These are phyloP conservation scores for Trichoderma harzianum DNA, from an alignment of 2,329 filamentous ascomycete genomes.

Conservation along the genomic window DNA sequence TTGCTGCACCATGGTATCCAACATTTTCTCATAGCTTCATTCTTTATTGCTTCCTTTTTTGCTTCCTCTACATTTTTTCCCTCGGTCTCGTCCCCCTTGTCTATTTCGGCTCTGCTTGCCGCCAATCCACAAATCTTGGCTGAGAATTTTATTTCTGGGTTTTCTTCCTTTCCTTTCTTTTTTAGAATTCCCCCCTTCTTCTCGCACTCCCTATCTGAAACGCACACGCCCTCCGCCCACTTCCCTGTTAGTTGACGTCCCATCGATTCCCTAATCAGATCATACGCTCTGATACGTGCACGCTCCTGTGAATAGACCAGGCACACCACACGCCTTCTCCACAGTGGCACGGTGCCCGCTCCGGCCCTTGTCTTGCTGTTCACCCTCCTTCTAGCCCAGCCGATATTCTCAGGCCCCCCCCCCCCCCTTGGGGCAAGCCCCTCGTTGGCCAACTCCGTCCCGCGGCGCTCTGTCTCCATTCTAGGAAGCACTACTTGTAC, in stretches of 20 bases:
- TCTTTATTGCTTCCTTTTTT: background rate
- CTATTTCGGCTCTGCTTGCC: background rate
- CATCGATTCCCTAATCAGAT: constrained; percentile 25
- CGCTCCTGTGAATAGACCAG: constrained; percentile 19
- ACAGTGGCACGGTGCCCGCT: constrained; percentile 23
- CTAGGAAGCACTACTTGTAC: constrained; percentile 16
- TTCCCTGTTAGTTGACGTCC: constrained; percentile 17
- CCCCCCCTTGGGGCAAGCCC: background rate
- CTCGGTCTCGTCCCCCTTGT: background rate
- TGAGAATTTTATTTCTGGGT: background rate
- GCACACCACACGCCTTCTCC: constrained; percentile 21
- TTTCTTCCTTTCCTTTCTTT: background rate
- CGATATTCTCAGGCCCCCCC: constrained; percentile 13
- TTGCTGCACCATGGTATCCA: background rate
- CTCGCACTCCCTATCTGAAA: constrained; percentile 14
- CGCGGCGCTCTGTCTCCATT: constrained; percentile 15
- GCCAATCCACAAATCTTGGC: background rate
- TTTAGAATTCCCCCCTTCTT: background rate
- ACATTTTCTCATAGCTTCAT: background rate
- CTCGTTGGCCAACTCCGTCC: constrained; percentile 17
- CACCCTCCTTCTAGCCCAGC: constrained; percentile 15
- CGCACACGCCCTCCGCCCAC: constrained; percentile 16
- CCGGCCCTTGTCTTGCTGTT: constrained; percentile 21
- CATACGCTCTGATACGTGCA: constrained; percentile 22
- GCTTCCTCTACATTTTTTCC: background rate